Evolutionary conservation across 495 filamentous ascomycete genomes (phyloP).

Genomic region (Penicillium daleae): DNA sequence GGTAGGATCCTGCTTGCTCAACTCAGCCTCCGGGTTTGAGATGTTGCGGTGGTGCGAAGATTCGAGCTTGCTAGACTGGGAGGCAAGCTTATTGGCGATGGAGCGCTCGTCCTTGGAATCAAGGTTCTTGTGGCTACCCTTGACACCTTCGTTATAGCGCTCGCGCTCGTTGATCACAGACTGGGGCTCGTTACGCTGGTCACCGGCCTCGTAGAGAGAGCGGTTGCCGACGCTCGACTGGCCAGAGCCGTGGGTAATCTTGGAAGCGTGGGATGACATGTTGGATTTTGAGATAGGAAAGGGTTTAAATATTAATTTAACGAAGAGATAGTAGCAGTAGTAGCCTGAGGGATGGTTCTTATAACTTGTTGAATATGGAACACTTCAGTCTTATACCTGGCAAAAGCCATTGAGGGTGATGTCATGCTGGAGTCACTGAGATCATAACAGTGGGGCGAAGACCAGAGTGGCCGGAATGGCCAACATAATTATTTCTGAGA

Average conservation of each 20-base stretch:
- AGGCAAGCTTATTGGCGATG: conserved; percentile 75
- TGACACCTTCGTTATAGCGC: conserved; percentile 69
- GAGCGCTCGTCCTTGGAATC: conserved; percentile 83
- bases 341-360: neutral
- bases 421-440: conserved; percentile 44
- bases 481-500: neutral
- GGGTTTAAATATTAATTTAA: neutral
- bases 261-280: conserved; percentile 8
- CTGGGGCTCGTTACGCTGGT: conserved; percentile 68
- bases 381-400: conserved; percentile 26
- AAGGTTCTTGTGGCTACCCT: conserved; percentile 65
- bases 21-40: conserved; percentile 55
- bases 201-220: conserved; percentile 64
- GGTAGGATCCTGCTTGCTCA: conserved; percentile 67
- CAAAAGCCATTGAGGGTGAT: conserved; percentile 28
- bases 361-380: conserved; percentile 1
- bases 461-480: conserved; percentile 19
- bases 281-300: conserved; percentile 1
- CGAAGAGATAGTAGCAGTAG: neutral
- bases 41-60: conserved; percentile 39
- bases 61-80: conserved; percentile 53
- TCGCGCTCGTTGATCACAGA: conserved; percentile 56
- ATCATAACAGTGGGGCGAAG: conserved; percentile 38
- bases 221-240: conserved; percentile 57
- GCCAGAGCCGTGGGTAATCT: conserved; percentile 30